A percentile compares a stretch with the other conserved stretches of the same genome.
phyloP scores from a whole-genome alignment of 306 rosid species.

The Adenanthera pavonina region DNA sequence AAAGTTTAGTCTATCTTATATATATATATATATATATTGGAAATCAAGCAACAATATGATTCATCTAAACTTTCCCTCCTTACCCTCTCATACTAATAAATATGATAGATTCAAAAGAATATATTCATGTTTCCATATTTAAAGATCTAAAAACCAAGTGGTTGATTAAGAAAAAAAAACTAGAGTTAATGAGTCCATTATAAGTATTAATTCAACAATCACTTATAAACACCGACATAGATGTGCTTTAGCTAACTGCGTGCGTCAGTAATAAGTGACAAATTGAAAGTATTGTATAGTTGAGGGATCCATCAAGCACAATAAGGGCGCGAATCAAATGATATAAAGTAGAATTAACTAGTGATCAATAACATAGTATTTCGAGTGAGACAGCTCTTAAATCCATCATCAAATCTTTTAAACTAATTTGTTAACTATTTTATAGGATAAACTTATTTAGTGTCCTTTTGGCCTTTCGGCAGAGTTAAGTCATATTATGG shows the following conservation, averaged over 20 bases:
- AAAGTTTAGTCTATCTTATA: too few relatives aligned
- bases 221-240: conserved; percentile 24
- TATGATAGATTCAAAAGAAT: conserved; percentile 15
- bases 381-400: conserved; percentile 37
- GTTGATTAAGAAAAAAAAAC: background rate
- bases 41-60: too few relatives aligned
- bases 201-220: conserved; percentile 28
- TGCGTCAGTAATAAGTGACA: background rate
- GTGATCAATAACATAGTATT: conserved; percentile 11
- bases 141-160: background rate
- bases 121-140: conserved; percentile 40
- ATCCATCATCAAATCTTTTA: conserved; percentile 27
- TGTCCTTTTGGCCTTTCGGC: conserved; percentile 40
- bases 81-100: too few relatives aligned
- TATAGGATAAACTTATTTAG: conserved; percentile 15
- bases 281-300: conserved; percentile 13
- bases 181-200: conserved; percentile 1
- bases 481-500: conserved; percentile 26
- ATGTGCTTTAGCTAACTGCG: conserved; percentile 19
- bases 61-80: too few relatives aligned
- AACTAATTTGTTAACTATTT: conserved; percentile 15
- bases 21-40: too few relatives aligned
- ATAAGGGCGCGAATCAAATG: conserved; percentile 7
- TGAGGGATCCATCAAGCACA: conserved; percentile 13
- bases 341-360: conserved; percentile 13